Evolutionary conservation across 2,329 filamentous ascomycete genomes (phyloP), one percentile per base, ranked within the genome.

Genomic region (Anisogramma anomala): DNA sequence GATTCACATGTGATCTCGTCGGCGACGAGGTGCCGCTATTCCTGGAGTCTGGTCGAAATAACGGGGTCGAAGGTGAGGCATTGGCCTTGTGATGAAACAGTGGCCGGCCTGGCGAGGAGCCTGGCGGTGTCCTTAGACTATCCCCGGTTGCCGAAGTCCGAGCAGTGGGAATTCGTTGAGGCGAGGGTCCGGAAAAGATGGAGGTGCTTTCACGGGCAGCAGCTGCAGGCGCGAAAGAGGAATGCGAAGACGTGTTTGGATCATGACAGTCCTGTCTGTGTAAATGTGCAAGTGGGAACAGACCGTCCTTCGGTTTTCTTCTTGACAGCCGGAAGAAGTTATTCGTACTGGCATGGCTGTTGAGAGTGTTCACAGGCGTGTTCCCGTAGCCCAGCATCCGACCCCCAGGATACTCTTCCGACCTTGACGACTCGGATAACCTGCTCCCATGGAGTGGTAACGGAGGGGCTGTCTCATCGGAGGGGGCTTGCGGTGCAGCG

Each of bases 271-370:
- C 71, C 59, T 82, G 87, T 48, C 82, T 79, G 30, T 86, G 87
- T n/a, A 96, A 69, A 43, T 89, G 82, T 27, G 82, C 78, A 22
- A 96, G 65, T 3, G 89, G 88, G 53, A 96, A 96, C 26, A 96
- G 65, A 3, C 84, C 74, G 20, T 77, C 79, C 54, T 82, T 86
- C 53, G 79, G 82, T 53, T 77, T 83, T 48, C 86, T 73, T 39
- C 86, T 81, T 25, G 81, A 77, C 48, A 96, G 69, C 43, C 79
- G 79, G 58, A 95, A 94, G 56, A 94, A 85, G 19, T 81, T 81
- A 17, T 72, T 82, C 26, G 74, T 79, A 5, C 75, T 73, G 11
- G 44, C 33, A 20, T 74, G 69, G 11, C 72, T 64, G 8, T 72
- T 77, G 48, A 83, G 76, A 9, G 77, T 80, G 6, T 76, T 79